A percentile compares a stretch with the other conserved stretches of the same genome.
Evolutionary conservation across 495 filamentous ascomycete genomes (phyloP).

Genomic region (Ramalina peruviana): DNA sequence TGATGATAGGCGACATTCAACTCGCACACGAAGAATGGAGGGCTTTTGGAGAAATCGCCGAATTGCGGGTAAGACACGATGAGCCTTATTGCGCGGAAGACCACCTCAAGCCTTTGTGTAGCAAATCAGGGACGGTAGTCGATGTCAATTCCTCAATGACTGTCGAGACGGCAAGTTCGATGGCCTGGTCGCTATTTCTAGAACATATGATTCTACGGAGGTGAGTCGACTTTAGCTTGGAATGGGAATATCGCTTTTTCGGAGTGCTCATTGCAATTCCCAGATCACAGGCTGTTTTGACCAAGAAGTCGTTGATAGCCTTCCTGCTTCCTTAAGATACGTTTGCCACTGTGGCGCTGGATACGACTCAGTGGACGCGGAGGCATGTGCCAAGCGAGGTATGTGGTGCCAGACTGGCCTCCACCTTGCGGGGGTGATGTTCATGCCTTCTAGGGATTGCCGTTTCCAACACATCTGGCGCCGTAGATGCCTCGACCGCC

Average conservation of each 20-base stretch:
- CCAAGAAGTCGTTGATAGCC: constrained; percentile 38
- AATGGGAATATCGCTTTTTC: background rate
- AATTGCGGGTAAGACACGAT: constrained; percentile 32
- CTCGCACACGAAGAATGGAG: constrained; percentile 45
- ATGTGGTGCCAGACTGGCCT: background rate
- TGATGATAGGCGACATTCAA: constrained; percentile 42
- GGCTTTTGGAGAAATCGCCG: constrained; percentile 33
- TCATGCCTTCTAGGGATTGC: constrained; percentile 31
- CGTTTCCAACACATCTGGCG: constrained; percentile 53
- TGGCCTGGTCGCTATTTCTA: constrained; percentile 42
- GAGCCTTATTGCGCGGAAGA: too few relatives aligned
- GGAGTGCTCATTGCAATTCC: background rate
- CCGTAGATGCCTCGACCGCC: constrained; percentile 58
- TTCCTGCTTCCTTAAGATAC: constrained; percentile 58
- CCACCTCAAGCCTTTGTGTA: constrained; percentile 15
- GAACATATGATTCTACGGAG: constrained; percentile 44
- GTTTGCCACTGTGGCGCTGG: constrained; percentile 80
- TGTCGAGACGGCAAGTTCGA: constrained; percentile 41
- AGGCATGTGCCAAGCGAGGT: constrained; percentile 48
- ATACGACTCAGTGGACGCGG: constrained; percentile 68
- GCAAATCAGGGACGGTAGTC: constrained; percentile 39
- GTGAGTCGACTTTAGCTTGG: constrained; percentile 18
- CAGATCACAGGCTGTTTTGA: constrained; percentile 49
- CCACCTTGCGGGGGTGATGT: background rate
- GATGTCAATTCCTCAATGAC: constrained; percentile 38